Evolutionary conservation across 805 yeast genomes (phyloP).

Genomic region (Blastobotrys chiropterorum): DNA sequence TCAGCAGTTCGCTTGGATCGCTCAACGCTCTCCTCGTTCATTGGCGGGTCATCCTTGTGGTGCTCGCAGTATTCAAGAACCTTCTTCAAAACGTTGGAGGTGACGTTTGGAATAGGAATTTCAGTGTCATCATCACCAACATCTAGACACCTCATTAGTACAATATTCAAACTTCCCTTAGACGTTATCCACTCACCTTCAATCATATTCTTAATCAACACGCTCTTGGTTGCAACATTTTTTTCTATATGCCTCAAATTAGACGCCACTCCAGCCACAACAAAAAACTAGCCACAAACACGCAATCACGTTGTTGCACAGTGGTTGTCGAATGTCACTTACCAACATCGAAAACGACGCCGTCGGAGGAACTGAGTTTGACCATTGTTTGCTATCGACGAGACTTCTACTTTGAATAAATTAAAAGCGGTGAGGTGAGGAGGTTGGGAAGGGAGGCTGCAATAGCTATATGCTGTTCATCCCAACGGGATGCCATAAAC

Average conservation of each 20-base stretch:
- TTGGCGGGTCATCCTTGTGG: conserved; percentile 73
- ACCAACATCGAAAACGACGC: conserved; percentile 72
- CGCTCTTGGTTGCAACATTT: conserved; percentile 80
- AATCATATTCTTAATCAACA: conserved; percentile 79
- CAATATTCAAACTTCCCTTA: too few relatives aligned
- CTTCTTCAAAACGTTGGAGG: conserved; percentile 69
- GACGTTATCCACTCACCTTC: conserved; percentile 45
- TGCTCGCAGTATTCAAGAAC: conserved; percentile 97
- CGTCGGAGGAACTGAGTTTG: conserved; percentile 65
- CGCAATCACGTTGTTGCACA: not conserved
- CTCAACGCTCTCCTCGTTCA: conserved; percentile 72
- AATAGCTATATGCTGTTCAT: not conserved
- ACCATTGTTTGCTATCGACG: conserved; percentile 22
- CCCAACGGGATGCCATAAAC: not conserved
- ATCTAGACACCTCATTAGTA: conserved; percentile 19
- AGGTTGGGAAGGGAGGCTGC: not conserved
- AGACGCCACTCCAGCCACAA: conserved; percentile 1
- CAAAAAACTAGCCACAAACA: not conserved
- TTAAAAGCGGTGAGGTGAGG: not conserved
- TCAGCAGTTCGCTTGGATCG: conserved; percentile 71
- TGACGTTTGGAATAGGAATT: conserved; percentile 75
- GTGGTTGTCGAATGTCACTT: conserved; percentile 13
- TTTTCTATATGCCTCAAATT: conserved; percentile 29
- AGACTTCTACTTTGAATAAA: not conserved
- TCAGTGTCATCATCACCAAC: conserved; percentile 51